Base-by-base conservation (phyloP, 2,329 filamentous ascomycete genomes). In the Talaromyces sp. region DNA sequence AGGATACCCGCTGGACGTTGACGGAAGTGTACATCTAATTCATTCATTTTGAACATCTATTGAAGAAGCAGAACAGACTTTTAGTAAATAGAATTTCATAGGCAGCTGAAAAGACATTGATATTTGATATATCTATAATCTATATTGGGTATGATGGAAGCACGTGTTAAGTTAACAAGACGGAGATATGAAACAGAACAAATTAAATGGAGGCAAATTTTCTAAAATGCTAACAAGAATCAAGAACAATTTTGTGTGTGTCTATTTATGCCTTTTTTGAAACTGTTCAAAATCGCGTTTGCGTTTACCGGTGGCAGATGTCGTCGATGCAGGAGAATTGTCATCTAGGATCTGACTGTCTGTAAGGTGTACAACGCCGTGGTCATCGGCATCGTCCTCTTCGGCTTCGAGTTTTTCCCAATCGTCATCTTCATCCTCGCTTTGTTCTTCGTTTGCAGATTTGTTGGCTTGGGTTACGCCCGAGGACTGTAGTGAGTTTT, bases 361-460 rank as follows among this genome's bases (percentile, higher is more conserved):
- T 13, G 70, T 68, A 41, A 79, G 67, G 27, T 69, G 68, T 52
- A 73, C 72, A 10, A 76, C 69, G 2, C 72, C 75, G 59, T 74
- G 71, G 27, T 75, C 72, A 33, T 72, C 75, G 6, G 70, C 64
- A 35, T 74, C 73, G 14, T 74, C 71, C 10, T 79, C 77, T 43
- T 76, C 73, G 0, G 69, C 72, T 64, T 79, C 77, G 14, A 80
- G 72, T 66, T 78, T 79, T 63, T 79, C 77, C 78, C 78, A 79
- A 37, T 77, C 78, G n/a, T 78, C 77, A 0, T 74, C 73, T 1
- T 54, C 19, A 35, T 63, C 37, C 9, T 66, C 58, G 22, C 54
- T 31, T 9, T 67, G 37, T 39, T 56, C 45, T 10, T 33, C 48
- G 14, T 37, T 45, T 24, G 13, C 45, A 1, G 61, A 16, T 14